Evolutionary conservation across 1,139 yeast species (phyloP), one percentile per base, ranked within the genome.

Genomic region (Pichia norvegensis): DNA sequence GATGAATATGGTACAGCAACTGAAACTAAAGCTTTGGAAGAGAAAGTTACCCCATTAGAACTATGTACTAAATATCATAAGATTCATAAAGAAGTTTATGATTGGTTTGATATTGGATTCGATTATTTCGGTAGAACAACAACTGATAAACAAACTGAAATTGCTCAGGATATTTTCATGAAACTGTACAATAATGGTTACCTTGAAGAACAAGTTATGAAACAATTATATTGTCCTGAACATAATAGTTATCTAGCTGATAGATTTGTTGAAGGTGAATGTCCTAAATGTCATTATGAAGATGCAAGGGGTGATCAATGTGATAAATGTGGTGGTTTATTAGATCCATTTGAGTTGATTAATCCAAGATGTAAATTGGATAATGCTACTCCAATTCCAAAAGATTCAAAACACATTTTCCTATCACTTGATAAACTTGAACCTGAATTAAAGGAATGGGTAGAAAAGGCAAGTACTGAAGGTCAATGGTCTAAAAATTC

Each of bases 271-370:
- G 97, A 94, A 69, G 99, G 99, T 55, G 86, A 81, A 44, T 92
- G 99, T 71, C 98, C 98, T 51, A 83, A 83, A 66, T 92, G 99
- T 72, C 76, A 73, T 39, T 92, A 88, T 62, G 95, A 85, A 53
- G 98, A 92, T 65, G 99, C 99, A 35, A 81, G 98, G 66, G 99
- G 99, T 57, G 99, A 92, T 65, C 99, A 92, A 71, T 92, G 99
- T 76, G 99, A 92, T 66, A 84, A 83, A 60, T 92, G 99, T 73
- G 99, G 98, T 52, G 69, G 72, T 49, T 73, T 92, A 54, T 74
- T 94, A 57, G 87, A 90, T 63, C 95, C 98, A 42, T 83, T 88
- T 62, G 97, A 92, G 65, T 78, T 92, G 62, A 82, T 90, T 55
- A 75, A 88, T 52, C 98, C 99, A 47, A 84, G 95, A 59, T 92